A percentile compares a stretch with the other conserved stretches of the same genome.
phyloP scores from a whole-genome alignment of 2,329 filamentous ascomycete species.

The Fusarium illudens region DNA sequence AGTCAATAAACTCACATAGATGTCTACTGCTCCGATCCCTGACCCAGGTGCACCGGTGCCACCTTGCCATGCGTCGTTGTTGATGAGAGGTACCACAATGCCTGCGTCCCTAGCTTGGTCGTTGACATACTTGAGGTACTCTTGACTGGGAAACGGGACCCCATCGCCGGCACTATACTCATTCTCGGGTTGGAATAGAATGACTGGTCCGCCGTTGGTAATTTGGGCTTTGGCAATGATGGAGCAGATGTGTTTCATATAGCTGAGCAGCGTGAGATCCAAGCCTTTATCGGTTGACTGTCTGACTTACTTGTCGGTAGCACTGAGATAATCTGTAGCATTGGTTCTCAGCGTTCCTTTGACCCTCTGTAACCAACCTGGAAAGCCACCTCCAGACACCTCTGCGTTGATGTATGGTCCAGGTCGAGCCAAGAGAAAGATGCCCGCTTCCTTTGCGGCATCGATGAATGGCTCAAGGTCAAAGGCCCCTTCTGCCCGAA shows the following conservation, averaged over 20 bases:
- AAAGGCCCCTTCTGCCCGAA: constrained; percentile 76
- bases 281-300: accelerated
- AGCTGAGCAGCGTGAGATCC: background rate
- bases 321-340: constrained; percentile 67
- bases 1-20: constrained; percentile 55
- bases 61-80: constrained; percentile 71
- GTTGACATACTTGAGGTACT: constrained; percentile 76
- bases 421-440: constrained; percentile 78
- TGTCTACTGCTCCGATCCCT: constrained; percentile 62
- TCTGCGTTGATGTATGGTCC: constrained; percentile 85
- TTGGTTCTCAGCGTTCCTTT: constrained; percentile 70
- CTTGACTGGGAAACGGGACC: constrained; percentile 67
- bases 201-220: constrained; percentile 82
- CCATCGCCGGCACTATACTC: constrained; percentile 70
- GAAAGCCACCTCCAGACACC: constrained; percentile 78
- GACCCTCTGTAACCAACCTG: constrained; percentile 79
- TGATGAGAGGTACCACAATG: constrained; percentile 78
- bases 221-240: constrained; percentile 81
- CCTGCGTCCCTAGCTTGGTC: constrained; percentile 73
- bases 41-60: constrained; percentile 72
- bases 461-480: constrained; percentile 78
- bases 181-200: constrained; percentile 83
- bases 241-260: constrained; percentile 67
- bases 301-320: constrained; percentile 68
- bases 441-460: constrained; percentile 74